Evolutionary conservation across 2,329 filamentous ascomycete genomes (phyloP).

Genomic region (Aspergillus calidoustus): DNA sequence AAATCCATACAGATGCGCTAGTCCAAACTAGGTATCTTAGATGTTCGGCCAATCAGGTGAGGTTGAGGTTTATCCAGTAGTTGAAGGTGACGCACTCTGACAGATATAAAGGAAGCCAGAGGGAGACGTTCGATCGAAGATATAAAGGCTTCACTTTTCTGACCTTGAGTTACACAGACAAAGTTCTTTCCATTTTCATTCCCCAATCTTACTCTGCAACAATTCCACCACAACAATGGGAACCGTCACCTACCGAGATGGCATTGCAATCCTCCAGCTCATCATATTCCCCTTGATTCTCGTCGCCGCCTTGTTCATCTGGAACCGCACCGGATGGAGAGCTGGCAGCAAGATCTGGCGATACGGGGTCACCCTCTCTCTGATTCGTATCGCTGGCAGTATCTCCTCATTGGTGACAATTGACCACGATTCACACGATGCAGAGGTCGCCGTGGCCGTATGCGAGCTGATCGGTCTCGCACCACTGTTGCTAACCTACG

Average conservation of each 20-base stretch:
- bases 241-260: constrained; percentile 30
- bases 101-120: background rate
- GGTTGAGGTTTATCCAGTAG: background rate
- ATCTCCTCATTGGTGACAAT: constrained; percentile 32
- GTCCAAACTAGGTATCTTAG: constrained; percentile 8
- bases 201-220: background rate
- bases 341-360: constrained; percentile 35
- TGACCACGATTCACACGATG: constrained; percentile 21
- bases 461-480: constrained; percentile 37
- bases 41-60: constrained; percentile 18
- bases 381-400: constrained; percentile 35
- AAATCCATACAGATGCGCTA: background rate
- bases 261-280: constrained; percentile 38
- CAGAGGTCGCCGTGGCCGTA: constrained; percentile 29
- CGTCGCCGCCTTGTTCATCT: constrained; percentile 31
- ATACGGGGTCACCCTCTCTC: constrained; percentile 32
- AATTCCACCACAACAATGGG: constrained; percentile 21
- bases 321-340: constrained; percentile 33
- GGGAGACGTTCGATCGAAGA: too few relatives aligned
- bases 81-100: background rate
- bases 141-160: too few relatives aligned
- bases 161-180: background rate
- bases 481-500: constrained; percentile 32
- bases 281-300: constrained; percentile 33
- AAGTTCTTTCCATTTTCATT: background rate